Base-by-base conservation (phyloP, 352 stramenopile species). In the Pythium rishiriense region DNA sequence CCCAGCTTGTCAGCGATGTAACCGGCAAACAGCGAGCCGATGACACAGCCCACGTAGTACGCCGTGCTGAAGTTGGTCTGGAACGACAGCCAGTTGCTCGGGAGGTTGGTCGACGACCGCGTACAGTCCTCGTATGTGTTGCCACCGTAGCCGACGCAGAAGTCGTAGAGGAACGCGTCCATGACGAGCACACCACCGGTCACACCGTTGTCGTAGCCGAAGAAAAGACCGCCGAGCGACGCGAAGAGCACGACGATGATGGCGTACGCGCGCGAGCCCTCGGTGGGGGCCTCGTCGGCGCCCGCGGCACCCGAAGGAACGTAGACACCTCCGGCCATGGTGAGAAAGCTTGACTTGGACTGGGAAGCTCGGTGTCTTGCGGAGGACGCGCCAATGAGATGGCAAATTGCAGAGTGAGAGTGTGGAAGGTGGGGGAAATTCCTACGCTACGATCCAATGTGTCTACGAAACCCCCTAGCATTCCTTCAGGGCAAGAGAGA, bases 121-220 rank as follows among this genome's bases (percentile, higher is more conserved):
- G 33, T 39, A 14, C 75, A 85, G 43, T 49, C 37, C 26, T 15
- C 45, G 1, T 50, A 39, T 10, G 76, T 69, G 73, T 83, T 83
- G 57, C 76, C 74, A 59, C 54, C 70, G 21, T 69, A 78, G 61
- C 64, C 75, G 28, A 73, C 58, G 55, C 77, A 83, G 35, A 82
- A 85, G 28, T 69, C 71, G 25, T 59, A 41, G 10, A 85, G 64
- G 53, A 83, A 85, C 29, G 69, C 77, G 54, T 73, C 52, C 72
- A 80, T 81, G 56, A 80, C 64, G 14, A 85, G 49, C 31, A 83
- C 73, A 50, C 59, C 70, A 29, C 72, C 66, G 1, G 72, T 82
- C 24, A 80, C 72, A n/a, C 74, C 76, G 24, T 77, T 64, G 62
- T 76, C 74, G 45, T 81, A 85, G 51, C 76, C 76, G 45, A 85